Evolutionary conservation across 495 filamentous ascomycete genomes (phyloP), one percentile per base, ranked within the genome.

Genomic region (Tuber borchii): DNA sequence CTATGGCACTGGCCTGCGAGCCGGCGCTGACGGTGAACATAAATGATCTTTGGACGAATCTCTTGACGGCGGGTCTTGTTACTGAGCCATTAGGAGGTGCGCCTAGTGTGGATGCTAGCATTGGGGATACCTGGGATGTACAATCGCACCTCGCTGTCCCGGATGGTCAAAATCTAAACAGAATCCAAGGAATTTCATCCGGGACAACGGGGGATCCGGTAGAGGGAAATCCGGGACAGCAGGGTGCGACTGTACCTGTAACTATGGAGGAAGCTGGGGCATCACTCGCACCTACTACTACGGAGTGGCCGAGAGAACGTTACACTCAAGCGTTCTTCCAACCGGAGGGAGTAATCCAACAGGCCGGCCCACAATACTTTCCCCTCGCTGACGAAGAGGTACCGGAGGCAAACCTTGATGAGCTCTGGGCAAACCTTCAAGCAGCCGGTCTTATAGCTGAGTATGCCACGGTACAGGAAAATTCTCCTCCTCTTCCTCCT

Each of bases 271-370:
- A 51, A 51, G 46, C 20, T n/a, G 20, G 22, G 22, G 22, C 2
- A 3, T 12, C 48, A 12, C 9, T 51, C 48, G 10, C n/a, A 14
- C n/a, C 51, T 61, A 5, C n/a, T 26, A 14, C 3, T 26, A 0
- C 0, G 2, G n/a, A 14, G 2, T 3, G 2, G 9, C 12, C n/a
- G 0, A 10, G 22, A 3, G 22, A 5, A 31, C 0, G 0, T 5
- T 10, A 26, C 3, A 2, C n/a, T 9, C 51, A 26, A 26, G n/a
- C 2, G 9, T 1, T 61, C 10, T 26, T 26, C 7, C n/a, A 61
- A 5, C 51, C 12, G n/a, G 51, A 61, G 46, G 46, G 19, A 61
- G 51, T 26, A 12, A 31, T 61, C 51, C 9, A 61, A 10, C 9
- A 26, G 51, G 10, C n/a, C 2, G 2, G 0, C n/a, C n/a, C 22